Percentiles rank a stretch among this genome's conserved stretches.
phyloP scores from a whole-genome alignment of 2,329 filamentous ascomycete species.

The Cercospora citrullina region DNA sequence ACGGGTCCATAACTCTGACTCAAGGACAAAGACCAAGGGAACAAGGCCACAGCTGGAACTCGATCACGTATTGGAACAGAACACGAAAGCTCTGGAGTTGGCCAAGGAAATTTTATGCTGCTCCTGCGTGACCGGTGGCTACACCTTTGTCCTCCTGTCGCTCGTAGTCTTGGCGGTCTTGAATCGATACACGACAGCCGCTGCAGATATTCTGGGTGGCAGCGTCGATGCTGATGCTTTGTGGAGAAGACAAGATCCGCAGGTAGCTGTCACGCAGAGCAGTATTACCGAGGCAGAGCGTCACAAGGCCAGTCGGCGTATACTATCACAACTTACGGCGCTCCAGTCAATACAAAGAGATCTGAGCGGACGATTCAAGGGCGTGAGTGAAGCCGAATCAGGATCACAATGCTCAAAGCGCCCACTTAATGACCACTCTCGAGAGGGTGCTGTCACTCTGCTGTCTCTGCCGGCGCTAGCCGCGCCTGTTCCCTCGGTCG shows the following conservation, averaged over 20 bases:
- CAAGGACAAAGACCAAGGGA: background rate
- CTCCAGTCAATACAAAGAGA: background rate
- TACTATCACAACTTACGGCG: background rate
- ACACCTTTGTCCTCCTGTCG: background rate
- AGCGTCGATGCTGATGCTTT: background rate
- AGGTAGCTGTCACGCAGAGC: background rate
- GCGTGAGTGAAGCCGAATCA: background rate
- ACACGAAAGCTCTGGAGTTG: background rate
- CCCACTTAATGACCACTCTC: background rate
- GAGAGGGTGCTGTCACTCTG: background rate
- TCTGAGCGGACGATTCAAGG: background rate
- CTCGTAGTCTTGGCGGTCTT: background rate
- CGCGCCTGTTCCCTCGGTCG: background rate
- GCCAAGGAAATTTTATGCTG: background rate
- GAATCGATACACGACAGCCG: background rate
- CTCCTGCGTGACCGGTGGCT: background rate
- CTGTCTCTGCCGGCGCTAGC: background rate
- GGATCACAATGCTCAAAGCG: background rate
- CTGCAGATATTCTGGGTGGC: background rate
- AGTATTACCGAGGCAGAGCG: background rate
- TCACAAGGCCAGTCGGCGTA: background rate
- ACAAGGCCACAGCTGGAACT: background rate
- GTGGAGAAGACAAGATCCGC: background rate
- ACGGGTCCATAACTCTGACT: background rate
- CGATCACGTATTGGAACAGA: background rate